Percentiles rank a stretch among this genome's conserved stretches.
Conservation (phyloP, 73 alveolate species). For the Paramecium primaurelia region DNA sequence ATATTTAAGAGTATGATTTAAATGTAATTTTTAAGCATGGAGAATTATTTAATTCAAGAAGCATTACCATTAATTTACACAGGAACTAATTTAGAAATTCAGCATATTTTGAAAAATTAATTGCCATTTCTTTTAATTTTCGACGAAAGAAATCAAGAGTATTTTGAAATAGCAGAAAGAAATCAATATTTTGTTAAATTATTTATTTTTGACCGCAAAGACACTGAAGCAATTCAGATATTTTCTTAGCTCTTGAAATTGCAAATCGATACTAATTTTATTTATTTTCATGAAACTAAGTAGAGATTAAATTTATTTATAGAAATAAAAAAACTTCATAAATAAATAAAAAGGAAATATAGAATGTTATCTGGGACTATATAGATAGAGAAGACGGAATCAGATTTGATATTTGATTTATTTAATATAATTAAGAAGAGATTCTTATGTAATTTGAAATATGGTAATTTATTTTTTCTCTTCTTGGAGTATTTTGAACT, state of each 20-base stretch:
- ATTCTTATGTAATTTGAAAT: too few relatives aligned
- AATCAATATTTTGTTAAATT: neutral
- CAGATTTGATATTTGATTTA: neutral
- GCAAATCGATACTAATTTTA: neutral
- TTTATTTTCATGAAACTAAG: neutral
- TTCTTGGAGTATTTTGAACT: too few relatives aligned
- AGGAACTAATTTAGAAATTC: neutral
- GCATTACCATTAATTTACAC: neutral
- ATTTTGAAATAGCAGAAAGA: neutral
- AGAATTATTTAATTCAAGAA: neutral
- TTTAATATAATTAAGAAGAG: too few relatives aligned
- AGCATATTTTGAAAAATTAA: neutral
- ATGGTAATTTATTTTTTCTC: too few relatives aligned
- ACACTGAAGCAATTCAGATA: neutral
- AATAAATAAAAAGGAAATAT: neutral
- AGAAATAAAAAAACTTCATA: neutral
- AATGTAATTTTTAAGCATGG: neutral
- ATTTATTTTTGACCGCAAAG: neutral
- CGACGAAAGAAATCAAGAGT: neutral
- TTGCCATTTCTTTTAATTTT: neutral
- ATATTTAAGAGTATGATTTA: neutral
- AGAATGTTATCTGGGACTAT: neutral
- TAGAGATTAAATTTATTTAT: neutral
- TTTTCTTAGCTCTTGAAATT: neutral
- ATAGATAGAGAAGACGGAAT: neutral